Evolutionary conservation across 176 grass and related monocot species (phyloP).

Genomic region (Elymus sibiricus): DNA sequence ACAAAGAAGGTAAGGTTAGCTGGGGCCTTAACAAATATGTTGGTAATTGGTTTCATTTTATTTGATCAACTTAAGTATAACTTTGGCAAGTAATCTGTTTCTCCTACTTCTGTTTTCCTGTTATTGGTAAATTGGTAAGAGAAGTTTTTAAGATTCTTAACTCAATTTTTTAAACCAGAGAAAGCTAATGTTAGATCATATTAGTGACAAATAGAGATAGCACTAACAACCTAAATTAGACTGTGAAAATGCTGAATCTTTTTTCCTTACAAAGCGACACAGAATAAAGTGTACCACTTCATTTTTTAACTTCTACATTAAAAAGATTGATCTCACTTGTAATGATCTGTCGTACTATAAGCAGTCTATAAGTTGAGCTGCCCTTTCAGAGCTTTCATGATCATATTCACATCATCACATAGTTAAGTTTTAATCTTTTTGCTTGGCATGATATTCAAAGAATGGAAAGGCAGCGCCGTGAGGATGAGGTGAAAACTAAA

Average conservation of each 20-base stretch:
- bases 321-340: not conserved
- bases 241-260: not conserved
- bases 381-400: slow-evolving; percentile 3
- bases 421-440: slow-evolving; percentile 18
- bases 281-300: not conserved
- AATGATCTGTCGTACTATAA: slow-evolving; percentile 3
- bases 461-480: slow-evolving; percentile 84
- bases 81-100: slow-evolving; percentile 6
- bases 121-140: slow-evolving; percentile 6
- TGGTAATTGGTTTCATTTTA: slow-evolving; percentile 10
- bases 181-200: slow-evolving; percentile 4
- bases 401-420: not conserved
- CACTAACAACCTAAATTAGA: not conserved
- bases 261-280: not conserved
- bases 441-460: slow-evolving; percentile 38
- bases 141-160: not conserved
- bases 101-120: not conserved
- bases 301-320: not conserved
- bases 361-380: not conserved
- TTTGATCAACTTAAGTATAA: slow-evolving; percentile 6
- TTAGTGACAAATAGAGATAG: not conserved
- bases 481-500: slow-evolving; percentile 77
- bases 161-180: not conserved
- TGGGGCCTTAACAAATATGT: slow-evolving; percentile 2
- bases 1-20: slow-evolving; percentile 78